These are phyloP conservation scores for Kazachstania sp. DNA, from an alignment of 1,139 yeast species.

Conservation along the genomic window DNA sequence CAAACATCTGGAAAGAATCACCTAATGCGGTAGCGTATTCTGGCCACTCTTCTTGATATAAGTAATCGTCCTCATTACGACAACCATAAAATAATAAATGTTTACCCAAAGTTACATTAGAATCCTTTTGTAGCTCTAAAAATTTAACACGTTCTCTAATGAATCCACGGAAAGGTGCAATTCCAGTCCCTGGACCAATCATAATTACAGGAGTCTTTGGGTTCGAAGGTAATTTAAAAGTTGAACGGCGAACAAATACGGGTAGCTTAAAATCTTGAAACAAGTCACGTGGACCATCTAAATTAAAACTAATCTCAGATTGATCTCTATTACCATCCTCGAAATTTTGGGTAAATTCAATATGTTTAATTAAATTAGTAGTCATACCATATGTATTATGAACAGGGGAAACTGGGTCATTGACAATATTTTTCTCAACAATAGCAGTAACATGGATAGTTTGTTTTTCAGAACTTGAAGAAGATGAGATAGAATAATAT, in stretches of 20 bases:
- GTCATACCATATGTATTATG: conserved; percentile 64
- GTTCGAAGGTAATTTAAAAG: conserved; percentile 90
- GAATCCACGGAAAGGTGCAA: conserved; percentile 95
- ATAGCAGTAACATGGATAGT: conserved; percentile 81
- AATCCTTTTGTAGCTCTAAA: too few species aligned
- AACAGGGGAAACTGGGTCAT: conserved; percentile 27
- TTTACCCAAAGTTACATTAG: conserved; percentile 69
- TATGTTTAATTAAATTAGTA: conserved; percentile 74
- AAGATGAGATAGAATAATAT: conserved; percentile 92
- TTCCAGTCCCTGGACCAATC: conserved; percentile 98
- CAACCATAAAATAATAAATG: conserved; percentile 79
- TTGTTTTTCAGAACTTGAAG: conserved; percentile 76
- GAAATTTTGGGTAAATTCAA: conserved; percentile 54
- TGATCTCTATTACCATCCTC: too few species aligned
- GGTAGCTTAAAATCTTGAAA: conserved; percentile 59
- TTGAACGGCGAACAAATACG: conserved; percentile 87
- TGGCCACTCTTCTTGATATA: conserved; percentile 83
- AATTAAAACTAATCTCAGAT: conserved; percentile 43
- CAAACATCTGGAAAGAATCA: conserved; percentile 56
- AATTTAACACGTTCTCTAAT: conserved; percentile 86
- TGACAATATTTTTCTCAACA: conserved; percentile 60
- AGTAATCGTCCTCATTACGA: conserved; percentile 68
- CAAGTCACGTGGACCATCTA: conserved; percentile 71
- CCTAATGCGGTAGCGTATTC: conserved; percentile 57
- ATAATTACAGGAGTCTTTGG: conserved; percentile 76